A percentile compares a stretch with the other conserved stretches of the same genome.
Evolutionary conservation across 2,329 filamentous ascomycete species (phyloP).

Genomic region (Aspergillus tamarii): DNA sequence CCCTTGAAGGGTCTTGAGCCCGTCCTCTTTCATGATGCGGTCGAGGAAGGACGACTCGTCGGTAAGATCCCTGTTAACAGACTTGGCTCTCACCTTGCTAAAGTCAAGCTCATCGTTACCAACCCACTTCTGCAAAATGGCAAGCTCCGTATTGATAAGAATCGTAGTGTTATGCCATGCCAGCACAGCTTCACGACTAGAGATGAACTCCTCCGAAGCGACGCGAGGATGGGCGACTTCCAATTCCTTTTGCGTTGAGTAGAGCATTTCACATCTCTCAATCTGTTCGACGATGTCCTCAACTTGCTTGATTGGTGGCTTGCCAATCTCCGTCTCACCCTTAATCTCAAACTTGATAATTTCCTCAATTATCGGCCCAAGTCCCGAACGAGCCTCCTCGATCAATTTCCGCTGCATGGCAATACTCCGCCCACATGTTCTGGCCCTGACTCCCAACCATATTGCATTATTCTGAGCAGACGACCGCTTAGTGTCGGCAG

Average conservation of each 20-base stretch:
- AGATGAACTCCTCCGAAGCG: conserved; percentile 73
- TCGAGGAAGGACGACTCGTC: conserved; percentile 95
- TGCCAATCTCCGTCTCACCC: conserved; percentile 87
- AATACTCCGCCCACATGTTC: conserved; percentile 79
- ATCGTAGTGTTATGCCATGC: conserved; percentile 97
- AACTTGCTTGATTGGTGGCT: conserved; percentile 84
- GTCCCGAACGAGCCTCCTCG: conserved; percentile 75
- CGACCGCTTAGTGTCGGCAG: conserved; percentile 72
- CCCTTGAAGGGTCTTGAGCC: conserved; percentile 86
- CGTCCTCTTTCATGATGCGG: conserved; percentile 92
- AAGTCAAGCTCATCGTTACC: conserved; percentile 96
- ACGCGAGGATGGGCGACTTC: conserved; percentile 75
- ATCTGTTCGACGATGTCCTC: conserved; percentile 88
- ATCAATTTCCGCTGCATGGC: conserved; percentile 84
- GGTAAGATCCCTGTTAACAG: conserved; percentile 71
- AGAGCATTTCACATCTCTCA: conserved; percentile 82
- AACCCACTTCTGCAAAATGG: conserved; percentile 92
- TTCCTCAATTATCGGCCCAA: conserved; percentile 78
- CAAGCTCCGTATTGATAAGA: conserved; percentile 92
- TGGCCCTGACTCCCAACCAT: conserved; percentile 86
- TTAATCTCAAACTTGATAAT: conserved; percentile 94
- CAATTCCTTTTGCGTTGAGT: conserved; percentile 77
- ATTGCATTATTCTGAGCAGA: conserved; percentile 71
- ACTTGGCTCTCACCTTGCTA: conserved; percentile 70
- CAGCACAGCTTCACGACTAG: conserved; percentile 85